Base-by-base conservation (phyloP, 495 filamentous ascomycete species). In the Aspergillus leporis region DNA sequence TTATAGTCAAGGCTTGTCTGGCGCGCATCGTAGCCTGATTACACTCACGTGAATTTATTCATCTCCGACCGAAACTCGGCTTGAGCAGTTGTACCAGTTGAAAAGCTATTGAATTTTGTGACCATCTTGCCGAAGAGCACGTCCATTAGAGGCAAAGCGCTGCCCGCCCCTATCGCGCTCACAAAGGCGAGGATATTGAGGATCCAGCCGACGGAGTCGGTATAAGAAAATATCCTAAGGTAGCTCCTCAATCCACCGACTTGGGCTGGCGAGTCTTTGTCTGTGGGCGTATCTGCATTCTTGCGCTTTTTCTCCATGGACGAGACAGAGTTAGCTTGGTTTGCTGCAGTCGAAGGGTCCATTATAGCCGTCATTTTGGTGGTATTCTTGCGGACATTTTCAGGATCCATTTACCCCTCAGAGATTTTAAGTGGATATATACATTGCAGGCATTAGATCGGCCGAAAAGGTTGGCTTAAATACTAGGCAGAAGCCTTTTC, bases 181-280 rank as follows among this genome's bases (percentile, higher is more conserved):
- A 56, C 22, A 28, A 56, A 48, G 19, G 54, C 54, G 18, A 56
- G 28, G 25, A 48, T 18, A 23, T 56, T 56, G 6, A 56, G 54
- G 19, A 34, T 7, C 54, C 54, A 56, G n/a, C 54, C 54, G 8
- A 47, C 18, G 4, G 40, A 31, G 21, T 56, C 54, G 4, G 54
- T 34, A 49, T 56, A 56, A 2, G 22, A 32, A 43, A 56, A 56
- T n/a, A 56, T 56, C 14, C 54, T 18, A 14, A 49, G 0, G 34
- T 36, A 56, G 19, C 54, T 56, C 19, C 30, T 48, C 8, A 56
- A 14, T 9, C 54, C 54, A 22, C 54, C 43, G 1, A 13, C 28
- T 5, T 56, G 31, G 21, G 51, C 23, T 4, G 48, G 48, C 6
- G 6, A 28, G 6, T 6, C 25, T 28, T 28, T 28, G 25, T 28